A percentile compares a stretch with the other conserved stretches of the same genome.
Conservation (phyloP, 495 filamentous ascomycete genomes). For the Podospora conica region DNA sequence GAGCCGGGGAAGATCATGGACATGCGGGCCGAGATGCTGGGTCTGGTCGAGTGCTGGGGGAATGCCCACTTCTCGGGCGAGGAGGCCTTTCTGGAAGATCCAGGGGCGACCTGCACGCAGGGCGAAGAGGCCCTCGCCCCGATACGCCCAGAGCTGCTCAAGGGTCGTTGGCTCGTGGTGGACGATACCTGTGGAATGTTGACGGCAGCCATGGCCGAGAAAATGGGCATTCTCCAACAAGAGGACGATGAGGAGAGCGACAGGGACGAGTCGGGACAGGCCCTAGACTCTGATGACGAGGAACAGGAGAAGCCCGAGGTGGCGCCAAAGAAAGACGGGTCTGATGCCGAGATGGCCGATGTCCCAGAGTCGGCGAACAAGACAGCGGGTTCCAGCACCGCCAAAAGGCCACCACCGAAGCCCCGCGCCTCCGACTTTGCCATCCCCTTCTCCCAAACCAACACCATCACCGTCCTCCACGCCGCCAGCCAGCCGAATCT, state of each 20-base stretch:
- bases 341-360: constrained; percentile 20
- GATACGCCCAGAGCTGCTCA: constrained; percentile 20
- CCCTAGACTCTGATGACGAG: constrained; percentile 15
- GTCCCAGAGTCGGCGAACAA: background rate
- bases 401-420: constrained; percentile 21
- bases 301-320: constrained; percentile 1
- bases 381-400: background rate
- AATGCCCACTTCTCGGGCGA: constrained; percentile 45
- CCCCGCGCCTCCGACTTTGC: constrained; percentile 29
- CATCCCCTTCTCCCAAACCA: constrained; percentile 51
- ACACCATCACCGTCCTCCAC: constrained; percentile 85
- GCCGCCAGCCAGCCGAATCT: constrained; percentile 86
- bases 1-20: constrained; percentile 80
- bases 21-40: constrained; percentile 78
- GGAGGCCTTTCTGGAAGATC: constrained; percentile 29
- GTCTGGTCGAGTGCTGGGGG: constrained; percentile 51
- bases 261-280: constrained; percentile 16
- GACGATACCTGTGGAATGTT: constrained; percentile 88
- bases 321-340: constrained; percentile 4
- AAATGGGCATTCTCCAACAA: constrained; percentile 74
- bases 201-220: constrained; percentile 82
- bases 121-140: constrained; percentile 21
- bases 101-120: constrained; percentile 18
- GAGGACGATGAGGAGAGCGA: constrained; percentile 35
- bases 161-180: constrained; percentile 76